Conservation (phyloP, 2,329 filamentous ascomycete species). For the Triangularia verruculosa region DNA sequence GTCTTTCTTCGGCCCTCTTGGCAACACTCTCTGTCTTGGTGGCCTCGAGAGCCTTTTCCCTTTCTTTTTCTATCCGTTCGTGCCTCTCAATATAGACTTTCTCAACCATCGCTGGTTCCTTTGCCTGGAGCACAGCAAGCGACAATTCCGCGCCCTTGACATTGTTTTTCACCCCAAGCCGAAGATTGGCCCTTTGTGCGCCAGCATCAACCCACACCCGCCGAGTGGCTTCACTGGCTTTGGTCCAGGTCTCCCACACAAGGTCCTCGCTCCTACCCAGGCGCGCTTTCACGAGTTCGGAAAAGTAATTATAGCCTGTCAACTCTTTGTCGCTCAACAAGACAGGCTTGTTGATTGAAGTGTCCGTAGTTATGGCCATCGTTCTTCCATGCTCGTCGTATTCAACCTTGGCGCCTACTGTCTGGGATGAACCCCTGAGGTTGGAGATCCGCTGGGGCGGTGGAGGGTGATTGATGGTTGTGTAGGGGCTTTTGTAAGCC, state of each 20-base stretch:
- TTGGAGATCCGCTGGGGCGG: background rate
- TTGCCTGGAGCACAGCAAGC: background rate
- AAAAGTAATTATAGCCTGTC: background rate
- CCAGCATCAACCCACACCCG: background rate
- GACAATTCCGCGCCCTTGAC: background rate
- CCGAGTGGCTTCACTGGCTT: background rate
- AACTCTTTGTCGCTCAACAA: background rate
- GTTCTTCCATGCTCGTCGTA: background rate
- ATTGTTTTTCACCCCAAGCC: background rate
- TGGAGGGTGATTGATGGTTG: background rate
- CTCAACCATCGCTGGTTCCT: background rate
- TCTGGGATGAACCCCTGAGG: background rate
- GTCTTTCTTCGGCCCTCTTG: background rate
- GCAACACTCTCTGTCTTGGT: background rate
- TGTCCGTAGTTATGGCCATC: background rate
- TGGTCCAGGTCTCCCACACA: background rate
- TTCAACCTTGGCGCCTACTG: background rate
- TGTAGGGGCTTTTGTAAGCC: background rate
- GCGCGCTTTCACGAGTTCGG: background rate
- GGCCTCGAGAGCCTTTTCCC: background rate
- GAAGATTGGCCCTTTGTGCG: background rate
- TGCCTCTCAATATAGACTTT: background rate
- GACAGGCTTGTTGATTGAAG: background rate
- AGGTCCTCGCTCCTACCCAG: background rate
- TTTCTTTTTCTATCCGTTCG: background rate